phyloP scores from a whole-genome alignment of 345 rosid species.

The Euphorbia pulcherrima region DNA sequence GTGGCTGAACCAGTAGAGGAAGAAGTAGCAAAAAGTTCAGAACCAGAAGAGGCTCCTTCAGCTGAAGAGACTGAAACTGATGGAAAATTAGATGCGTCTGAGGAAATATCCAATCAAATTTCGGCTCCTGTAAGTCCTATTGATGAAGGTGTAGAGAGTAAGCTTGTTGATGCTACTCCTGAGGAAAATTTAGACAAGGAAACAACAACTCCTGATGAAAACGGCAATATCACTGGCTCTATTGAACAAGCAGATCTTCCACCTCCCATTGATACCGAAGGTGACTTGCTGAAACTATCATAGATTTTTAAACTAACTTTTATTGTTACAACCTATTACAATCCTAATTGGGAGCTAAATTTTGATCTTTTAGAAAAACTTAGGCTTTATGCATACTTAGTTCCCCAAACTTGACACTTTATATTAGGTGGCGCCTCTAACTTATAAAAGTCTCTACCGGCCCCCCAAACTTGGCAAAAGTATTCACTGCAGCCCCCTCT shows the following conservation, averaged over 20 bases:
- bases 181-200: constrained; percentile 34
- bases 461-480: too few relatives aligned
- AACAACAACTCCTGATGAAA: constrained; percentile 34
- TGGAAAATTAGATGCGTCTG: constrained; percentile 29
- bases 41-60: constrained; percentile 25
- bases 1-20: constrained; percentile 3
- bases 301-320: background rate
- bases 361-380: background rate
- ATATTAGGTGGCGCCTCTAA: too few relatives aligned
- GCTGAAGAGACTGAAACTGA: constrained; percentile 21
- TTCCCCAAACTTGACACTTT: too few relatives aligned
- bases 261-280: constrained; percentile 30
- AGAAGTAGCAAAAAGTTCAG: constrained; percentile 25
- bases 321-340: background rate
- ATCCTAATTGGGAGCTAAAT: background rate
- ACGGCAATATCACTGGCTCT: constrained; percentile 36
- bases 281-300: background rate
- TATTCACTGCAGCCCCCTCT: too few relatives aligned
- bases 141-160: constrained; percentile 27
- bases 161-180: constrained; percentile 24
- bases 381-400: too few relatives aligned
- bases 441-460: too few relatives aligned
- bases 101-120: constrained; percentile 36
- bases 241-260: constrained; percentile 29
- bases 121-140: constrained; percentile 37